Evolutionary conservation across 768 basidiomycete species (phyloP).

Genomic region (Leccinum subtestaceum): DNA sequence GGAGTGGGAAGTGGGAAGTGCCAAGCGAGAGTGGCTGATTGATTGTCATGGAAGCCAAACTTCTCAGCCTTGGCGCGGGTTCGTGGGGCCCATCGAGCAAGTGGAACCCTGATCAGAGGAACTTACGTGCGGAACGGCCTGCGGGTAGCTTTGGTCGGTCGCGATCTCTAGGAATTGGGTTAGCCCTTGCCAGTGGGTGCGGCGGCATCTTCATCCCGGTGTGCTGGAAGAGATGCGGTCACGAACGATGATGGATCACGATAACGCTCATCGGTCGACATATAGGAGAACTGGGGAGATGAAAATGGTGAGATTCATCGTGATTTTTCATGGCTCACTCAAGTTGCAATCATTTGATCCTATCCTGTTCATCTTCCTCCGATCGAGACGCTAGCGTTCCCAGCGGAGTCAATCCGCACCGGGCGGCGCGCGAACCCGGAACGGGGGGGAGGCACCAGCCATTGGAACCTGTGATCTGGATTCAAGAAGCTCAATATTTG

Average conservation of each 20-base stretch:
- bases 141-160: not conserved
- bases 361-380: constrained; percentile 1
- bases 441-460: constrained; percentile 5
- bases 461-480: not conserved
- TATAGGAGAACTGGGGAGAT: not conserved
- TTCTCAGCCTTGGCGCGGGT: constrained; percentile 5
- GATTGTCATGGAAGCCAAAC: constrained; percentile 17
- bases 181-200: not conserved
- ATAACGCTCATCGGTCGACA: not conserved
- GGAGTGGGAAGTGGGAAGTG: not conserved
- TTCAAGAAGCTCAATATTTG: not conserved
- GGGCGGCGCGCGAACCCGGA: constrained; percentile 1
- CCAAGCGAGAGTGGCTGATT: constrained; percentile 6
- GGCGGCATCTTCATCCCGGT: not conserved
- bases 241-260: constrained; percentile 1
- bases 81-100: not conserved
- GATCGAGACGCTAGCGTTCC: constrained; percentile 14
- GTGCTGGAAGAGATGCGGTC: not conserved
- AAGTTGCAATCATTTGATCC: not conserved
- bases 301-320: not conserved
- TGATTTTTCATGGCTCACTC: constrained; percentile 2
- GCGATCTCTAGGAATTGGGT: not conserved
- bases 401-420: constrained; percentile 9
- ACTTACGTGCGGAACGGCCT: not conserved
- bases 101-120: not conserved